These are phyloP conservation scores for Tagetes erecta DNA, from an alignment of 129 eudicot genomes.

Conservation along the genomic window DNA sequence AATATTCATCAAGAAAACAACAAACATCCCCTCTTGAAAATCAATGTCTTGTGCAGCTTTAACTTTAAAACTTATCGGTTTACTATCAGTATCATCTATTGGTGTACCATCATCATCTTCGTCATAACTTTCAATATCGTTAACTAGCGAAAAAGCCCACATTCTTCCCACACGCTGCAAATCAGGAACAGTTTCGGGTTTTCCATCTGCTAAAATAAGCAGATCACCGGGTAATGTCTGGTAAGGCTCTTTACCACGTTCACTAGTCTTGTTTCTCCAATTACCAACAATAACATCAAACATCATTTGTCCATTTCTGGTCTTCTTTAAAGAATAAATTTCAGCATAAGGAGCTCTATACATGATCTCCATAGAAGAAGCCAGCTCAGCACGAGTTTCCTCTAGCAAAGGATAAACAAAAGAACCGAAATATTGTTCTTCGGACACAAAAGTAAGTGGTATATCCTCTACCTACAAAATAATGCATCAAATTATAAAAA, in stretches of 20 bases:
- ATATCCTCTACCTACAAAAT: conserved; percentile 48
- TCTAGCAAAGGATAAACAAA: conserved; percentile 47
- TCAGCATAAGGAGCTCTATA: conserved; percentile 57
- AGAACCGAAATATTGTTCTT: conserved; percentile 40
- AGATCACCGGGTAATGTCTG: conserved; percentile 67
- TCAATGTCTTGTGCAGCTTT: conserved; percentile 23
- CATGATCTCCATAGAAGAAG: conserved; percentile 45
- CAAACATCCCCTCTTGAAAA: conserved; percentile 34
- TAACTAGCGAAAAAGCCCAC: conserved; percentile 43
- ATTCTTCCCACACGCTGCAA: conserved; percentile 33
- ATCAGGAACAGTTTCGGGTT: conserved; percentile 38
- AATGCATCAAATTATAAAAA: not conserved
- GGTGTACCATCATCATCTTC: not conserved
- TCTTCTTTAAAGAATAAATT: conserved; percentile 4
- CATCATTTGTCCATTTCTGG: not conserved
- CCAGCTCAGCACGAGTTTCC: conserved; percentile 54
- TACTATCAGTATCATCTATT: conserved; percentile 23
- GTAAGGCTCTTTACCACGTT: conserved; percentile 56
- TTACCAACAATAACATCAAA: conserved; percentile 36
- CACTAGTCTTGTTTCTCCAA: conserved; percentile 50
- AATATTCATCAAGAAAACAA: conserved; percentile 42
- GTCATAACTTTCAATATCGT: not conserved
- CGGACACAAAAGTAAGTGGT: conserved; percentile 41
- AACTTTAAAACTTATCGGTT: conserved; percentile 26
- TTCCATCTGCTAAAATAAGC: conserved; percentile 34